Evolutionary conservation across 805 yeast species (phyloP), one percentile per base, ranked within the genome.

Genomic region (Kurtzmaniella cleridarum): DNA sequence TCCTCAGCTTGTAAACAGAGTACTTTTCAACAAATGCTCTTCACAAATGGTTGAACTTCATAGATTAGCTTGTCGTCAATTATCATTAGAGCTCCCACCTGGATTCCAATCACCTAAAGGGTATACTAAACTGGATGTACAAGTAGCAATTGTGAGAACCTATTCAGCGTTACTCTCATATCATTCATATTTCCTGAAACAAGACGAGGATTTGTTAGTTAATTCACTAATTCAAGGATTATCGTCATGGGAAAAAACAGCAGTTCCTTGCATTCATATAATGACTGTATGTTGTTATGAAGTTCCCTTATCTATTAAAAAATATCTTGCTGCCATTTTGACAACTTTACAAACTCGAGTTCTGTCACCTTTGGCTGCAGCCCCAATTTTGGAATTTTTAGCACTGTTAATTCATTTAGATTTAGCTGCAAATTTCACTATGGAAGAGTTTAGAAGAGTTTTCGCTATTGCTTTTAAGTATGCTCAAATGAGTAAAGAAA

Each of bases 401-500:
- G 57, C 79, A 44, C 74, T 87, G 1, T 60, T 89, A 30, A 72
- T 85, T 0, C 73, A 81, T 40, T 69, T 83, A 31, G 89, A 91
- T 0, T 59, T 87, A 41, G 79, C 85, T 1, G 72, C 86, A 1
- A 81, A 81, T 49, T 82, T 87, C 53, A 83, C 85, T 3, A 70
- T 73, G 14, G 93, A 84, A 36, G 95, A 88, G 49, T 83, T 73
- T 55, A 82, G 80, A 50, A 69, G 89, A 34, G 86, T 87, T 2
- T 85, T 88, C 64, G 95, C 85, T 2, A 84, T 88, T 54, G 82
- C 89, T 1, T 84, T 88, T 64, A 81, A 81, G 49, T 82, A 80
- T 49, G 82, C 87, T 39, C 86, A 84, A 51, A 81, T 79, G 51
- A 77, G 87, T 2, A 68, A 73, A 37, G 89, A 84, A 47, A 18